These are phyloP conservation scores for Xylariaceae sp. DNA, from an alignment of 2,329 filamentous ascomycete species.

Conservation along the genomic window DNA sequence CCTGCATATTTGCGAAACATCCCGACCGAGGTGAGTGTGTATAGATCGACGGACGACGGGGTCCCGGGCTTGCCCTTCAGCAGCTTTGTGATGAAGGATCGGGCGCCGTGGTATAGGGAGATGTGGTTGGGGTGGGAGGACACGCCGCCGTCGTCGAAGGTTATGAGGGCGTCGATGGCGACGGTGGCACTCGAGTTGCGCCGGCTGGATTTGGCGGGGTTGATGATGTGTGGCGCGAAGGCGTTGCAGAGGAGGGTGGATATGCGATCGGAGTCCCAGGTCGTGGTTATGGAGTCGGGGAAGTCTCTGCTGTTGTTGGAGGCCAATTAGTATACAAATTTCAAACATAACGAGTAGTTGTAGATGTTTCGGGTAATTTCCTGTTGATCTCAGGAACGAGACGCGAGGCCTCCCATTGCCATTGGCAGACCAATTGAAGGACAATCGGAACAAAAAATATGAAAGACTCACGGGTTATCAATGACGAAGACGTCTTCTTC, in stretches of 20 bases:
- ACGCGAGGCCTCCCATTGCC: no score
- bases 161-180: slow-evolving; percentile 76
- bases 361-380: no score
- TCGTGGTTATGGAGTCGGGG: slow-evolving; percentile 79
- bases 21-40: slow-evolving; percentile 71
- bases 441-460: background rate
- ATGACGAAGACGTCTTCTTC: slow-evolving; percentile 81
- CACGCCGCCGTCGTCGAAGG: slow-evolving; percentile 79
- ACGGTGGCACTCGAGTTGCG: slow-evolving; percentile 38
- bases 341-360: background rate
- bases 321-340: background rate
- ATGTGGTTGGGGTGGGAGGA: slow-evolving; percentile 92
- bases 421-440: background rate
- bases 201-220: slow-evolving; percentile 28
- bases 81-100: slow-evolving; percentile 63
- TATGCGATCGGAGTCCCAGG: slow-evolving; percentile 69
- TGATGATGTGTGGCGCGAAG: slow-evolving; percentile 62
- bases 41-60: slow-evolving; percentile 72
- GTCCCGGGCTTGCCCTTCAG: slow-evolving; percentile 59
- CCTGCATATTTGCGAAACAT: slow-evolving; percentile 75
- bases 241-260: slow-evolving; percentile 63
- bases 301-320: slow-evolving; percentile 50
- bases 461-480: slow-evolving; percentile 59
- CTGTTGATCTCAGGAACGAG: background rate
- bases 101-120: slow-evolving; percentile 77